Conservation (phyloP, 169 alveolate species). For the Plasmodium coatneyi region DNA sequence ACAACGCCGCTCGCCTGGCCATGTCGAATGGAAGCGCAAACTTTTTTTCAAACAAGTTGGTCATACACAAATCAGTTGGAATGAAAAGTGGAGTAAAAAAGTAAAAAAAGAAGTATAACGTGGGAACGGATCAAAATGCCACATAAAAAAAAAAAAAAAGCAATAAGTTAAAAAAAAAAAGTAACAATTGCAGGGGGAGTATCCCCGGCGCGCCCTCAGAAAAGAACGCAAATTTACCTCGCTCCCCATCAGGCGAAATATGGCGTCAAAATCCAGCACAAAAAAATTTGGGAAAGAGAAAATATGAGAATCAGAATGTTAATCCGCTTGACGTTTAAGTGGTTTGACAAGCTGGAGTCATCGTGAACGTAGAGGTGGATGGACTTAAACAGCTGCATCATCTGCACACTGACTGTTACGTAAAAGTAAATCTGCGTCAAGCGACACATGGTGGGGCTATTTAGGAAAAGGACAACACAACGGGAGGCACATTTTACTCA, state of each 20-base stretch:
- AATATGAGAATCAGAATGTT: conserved; percentile 32
- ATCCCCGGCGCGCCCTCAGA: too few relatives aligned
- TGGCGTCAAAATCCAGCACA: too few relatives aligned
- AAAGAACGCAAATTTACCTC: neutral
- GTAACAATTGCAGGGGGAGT: neutral
- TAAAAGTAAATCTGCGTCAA: conserved; percentile 61
- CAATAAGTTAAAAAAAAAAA: too few relatives aligned
- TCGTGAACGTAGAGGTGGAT: conserved; percentile 54
- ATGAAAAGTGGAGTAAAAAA: neutral
- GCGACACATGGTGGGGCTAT: conserved; percentile 7
- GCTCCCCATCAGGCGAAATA: neutral
- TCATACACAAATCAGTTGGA: neutral
- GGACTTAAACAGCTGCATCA: conserved; percentile 58
- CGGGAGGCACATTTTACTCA: neutral
- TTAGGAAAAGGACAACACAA: conserved; percentile 24
- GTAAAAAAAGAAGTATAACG: neutral
- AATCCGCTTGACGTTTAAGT: conserved; percentile 30
- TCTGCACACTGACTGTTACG: conserved; percentile 30
- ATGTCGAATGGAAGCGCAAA: neutral
- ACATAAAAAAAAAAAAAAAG: too few relatives aligned
- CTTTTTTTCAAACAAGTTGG: neutral
- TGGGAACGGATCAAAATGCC: too few relatives aligned
- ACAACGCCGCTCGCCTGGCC: neutral
- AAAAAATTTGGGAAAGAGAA: conserved; percentile 49
- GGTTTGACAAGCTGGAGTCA: conserved; percentile 27